Base-by-base conservation (phyloP, 2,329 filamentous ascomycete species). In the Aspergillus unguis region DNA sequence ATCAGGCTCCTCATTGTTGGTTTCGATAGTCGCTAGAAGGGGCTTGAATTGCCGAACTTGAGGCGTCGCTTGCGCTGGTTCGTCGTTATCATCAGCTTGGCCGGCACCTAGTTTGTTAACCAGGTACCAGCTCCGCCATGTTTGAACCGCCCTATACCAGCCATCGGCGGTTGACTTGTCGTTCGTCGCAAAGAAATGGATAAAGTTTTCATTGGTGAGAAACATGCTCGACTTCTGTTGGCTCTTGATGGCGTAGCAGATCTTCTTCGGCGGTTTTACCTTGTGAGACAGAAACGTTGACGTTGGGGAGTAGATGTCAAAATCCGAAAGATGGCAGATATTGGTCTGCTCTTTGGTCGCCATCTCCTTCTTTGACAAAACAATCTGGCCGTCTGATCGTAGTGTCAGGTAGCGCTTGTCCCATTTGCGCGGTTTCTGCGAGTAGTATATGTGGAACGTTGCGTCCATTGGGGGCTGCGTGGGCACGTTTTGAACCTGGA, bases 121-220 rank as follows among this genome's bases (percentile, higher is more conserved):
- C 6, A 96, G 74, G 65, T 96, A 96, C 90, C 91, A 96, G 69
- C 89, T 95, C 53, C 92, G 83, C 92, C 92, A 96, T 36, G 75
- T 75, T 56, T 96, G 90, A 1, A 95, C 79, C 26, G 80, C 79
- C 11, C 80, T 77, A 63, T 87, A 85, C 72, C 92, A 96, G 10
- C 76, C 74, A n/a, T 80, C 78, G 0, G 88, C 89, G 1, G 85
- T 71, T 1, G 75, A 68, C 4, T 80, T 75, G 62, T 96, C 89
- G 41, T 90, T 89, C 1, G 87, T 90, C 53, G 84, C 86, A 73
- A 97, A 95, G 72, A 92, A 96, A 66, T 97, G 92, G 3, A 95
- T 88, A 65, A 90, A 97, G 61, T 92, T 92, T 47, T 88, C 85
- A 3, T 86, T 88, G 49, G 86, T 86, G 49, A 90, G 75, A 64